Base-by-base conservation (phyloP, 2,329 filamentous ascomycete genomes). In the Cryoendolithus antarcticus region DNA sequence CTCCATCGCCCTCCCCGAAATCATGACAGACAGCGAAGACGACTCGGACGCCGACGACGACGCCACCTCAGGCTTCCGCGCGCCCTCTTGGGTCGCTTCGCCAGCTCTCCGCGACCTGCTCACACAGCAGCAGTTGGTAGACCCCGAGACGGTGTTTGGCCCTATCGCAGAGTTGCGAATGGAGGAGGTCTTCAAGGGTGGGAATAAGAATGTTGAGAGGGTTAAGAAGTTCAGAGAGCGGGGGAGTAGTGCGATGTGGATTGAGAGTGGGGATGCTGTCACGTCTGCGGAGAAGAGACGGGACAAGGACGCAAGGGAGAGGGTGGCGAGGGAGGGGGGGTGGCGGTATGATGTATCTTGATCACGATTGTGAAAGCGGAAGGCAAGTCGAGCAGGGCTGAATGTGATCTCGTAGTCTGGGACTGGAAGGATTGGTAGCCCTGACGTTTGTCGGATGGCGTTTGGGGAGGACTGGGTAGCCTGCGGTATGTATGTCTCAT, bases 201-300 rank as follows among this genome's bases (percentile, higher is more conserved):
- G 49, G 32, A 27, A 27, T 8, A 85, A 86, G 60, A 88, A 82
- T 61, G 86, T 86, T 60, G 86, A 89, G 40, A 70, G 82, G 47
- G 77, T 83, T 60, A 83, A 84, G 67, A 84, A 86, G 56, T 96
- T 95, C 70, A 77, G 93, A 11, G 80, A 84, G 37, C 75, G 91
- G 40, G 95, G 89, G 4, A 93, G 85, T 51, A 94, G 86, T 62
- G 93, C 93, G 29, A 93, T 94, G 64, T 98, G 91, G 91, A 75
- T 54, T 74, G 84, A 39, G 70, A 80, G 44, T 19, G 57, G 58
- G 3, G 93, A 98, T 60, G 70, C 72, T 33, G 69, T 98, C 50
- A 95, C 88, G 0, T 81, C 88, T 48, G 88, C 93, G 43, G 88
- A 95, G 55, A 84, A 93, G 53, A 68, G 75, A 39, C 82, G 76